phyloP scores from a whole-genome alignment of 192 early-diverging fungal genomes.

The Podochytrium sp. region DNA sequence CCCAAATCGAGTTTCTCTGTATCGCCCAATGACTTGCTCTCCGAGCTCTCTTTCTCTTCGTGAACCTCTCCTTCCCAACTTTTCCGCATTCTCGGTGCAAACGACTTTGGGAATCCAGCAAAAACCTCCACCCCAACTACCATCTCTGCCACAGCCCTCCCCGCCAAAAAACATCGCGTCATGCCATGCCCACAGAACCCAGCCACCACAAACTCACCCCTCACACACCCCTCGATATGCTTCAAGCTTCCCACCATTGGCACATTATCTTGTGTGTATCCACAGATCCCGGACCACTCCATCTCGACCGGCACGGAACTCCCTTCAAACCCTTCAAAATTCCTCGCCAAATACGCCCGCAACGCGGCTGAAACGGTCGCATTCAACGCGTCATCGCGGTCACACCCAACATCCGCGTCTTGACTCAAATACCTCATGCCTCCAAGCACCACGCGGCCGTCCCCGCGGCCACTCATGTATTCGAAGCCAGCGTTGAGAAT shows the following conservation, averaged over 20 bases:
- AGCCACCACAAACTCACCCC: constrained; percentile 37
- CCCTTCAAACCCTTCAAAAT: constrained; percentile 17
- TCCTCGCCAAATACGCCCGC: constrained; percentile 21
- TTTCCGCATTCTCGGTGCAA: neutral
- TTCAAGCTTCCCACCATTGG: constrained; percentile 47
- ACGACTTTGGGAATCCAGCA: neutral
- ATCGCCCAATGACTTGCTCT: too few species aligned
- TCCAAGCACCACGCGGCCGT: constrained; percentile 52
- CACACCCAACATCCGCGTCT: constrained; percentile 40
- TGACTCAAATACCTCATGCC: constrained; percentile 43
- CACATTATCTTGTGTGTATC: constrained; percentile 38
- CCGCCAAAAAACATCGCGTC: constrained; percentile 46
- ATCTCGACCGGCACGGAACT: constrained; percentile 21
- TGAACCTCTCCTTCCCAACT: neutral
- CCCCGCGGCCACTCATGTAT: constrained; percentile 49
- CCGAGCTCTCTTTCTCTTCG: neutral
- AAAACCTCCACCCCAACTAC: neutral
- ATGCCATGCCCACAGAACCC: constrained; percentile 59
- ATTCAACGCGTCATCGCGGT: constrained; percentile 38
- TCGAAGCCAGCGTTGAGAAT: constrained; percentile 47
- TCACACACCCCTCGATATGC: neutral
- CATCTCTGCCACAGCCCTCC: constrained; percentile 32
- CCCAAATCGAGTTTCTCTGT: too few species aligned
- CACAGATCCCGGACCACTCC: constrained; percentile 58
- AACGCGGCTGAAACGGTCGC: constrained; percentile 31